Evolutionary conservation across 306 rosid genomes (phyloP), one percentile per base, ranked within the genome.

Genomic region (Gastrolobium bilobum): DNA sequence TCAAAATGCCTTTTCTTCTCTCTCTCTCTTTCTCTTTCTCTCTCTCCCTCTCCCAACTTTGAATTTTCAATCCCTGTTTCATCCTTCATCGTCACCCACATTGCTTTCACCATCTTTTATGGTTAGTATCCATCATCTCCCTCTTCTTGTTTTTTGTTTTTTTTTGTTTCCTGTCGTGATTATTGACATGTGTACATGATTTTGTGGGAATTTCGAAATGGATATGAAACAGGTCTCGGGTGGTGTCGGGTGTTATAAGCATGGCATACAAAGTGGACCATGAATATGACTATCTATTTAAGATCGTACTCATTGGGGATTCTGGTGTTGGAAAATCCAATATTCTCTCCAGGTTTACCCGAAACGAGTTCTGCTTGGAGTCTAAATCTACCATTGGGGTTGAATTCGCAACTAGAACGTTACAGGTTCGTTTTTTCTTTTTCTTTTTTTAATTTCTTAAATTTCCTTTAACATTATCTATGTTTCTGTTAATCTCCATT

Each of bases 311-410:
- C 80, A 91, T 91, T 68, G 91, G 97, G 3, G 97, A 91, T 60
- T 91, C 97, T 33, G 94, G 97, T 67, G 97, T 91, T n/a, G 97
- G 97, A 64, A 91, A 91, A 85, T 89, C 97, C 10, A 91, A 91
- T 57, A 91, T 91, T 13, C 94, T 91, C n/a, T 91, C 94, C 3
- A 88, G 97, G 77, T 91, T 89, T 78, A 91, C 94, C 1, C 75
- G 97, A 51, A 91, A 91, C 8, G 94, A 91, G 82, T 91, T 91
- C 7, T 91, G 90, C 80, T 79, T 91, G 73, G 97, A 91, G 75
- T 91, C 97, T 6, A 91, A 91, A 83, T 91, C 97, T 61, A 91
- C 97, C 53, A 91, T 91, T 72, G 97, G 97, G 53, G 97, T 91
- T 75, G 97, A 91, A 82, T 91, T 91, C 59, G 97, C 97, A 37